Conservation (phyloP, 169 alveolate species). For the Condylostoma magnum region DNA sequence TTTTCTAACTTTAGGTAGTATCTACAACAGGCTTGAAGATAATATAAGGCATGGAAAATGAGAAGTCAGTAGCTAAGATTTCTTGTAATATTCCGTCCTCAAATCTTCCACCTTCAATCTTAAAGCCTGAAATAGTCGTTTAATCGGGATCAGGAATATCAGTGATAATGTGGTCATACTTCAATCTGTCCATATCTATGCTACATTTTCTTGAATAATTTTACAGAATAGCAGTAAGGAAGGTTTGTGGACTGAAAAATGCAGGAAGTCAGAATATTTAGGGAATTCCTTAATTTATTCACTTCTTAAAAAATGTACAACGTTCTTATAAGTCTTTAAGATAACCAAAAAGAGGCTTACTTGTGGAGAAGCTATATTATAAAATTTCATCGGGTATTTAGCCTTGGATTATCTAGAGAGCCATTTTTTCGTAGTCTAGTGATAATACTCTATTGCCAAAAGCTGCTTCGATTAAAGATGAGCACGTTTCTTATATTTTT, state of each 20-base stretch:
- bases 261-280: constrained; percentile 88
- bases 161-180: constrained; percentile 28
- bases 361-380: constrained; percentile 84
- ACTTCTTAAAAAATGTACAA: constrained; percentile 76
- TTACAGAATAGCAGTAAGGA: constrained; percentile 89
- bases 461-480: constrained; percentile 76
- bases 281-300: constrained; percentile 90
- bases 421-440: constrained; percentile 81
- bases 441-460: constrained; percentile 85
- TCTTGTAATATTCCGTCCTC: not conserved
- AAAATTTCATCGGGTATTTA: constrained; percentile 82
- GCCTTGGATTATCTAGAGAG: constrained; percentile 69
- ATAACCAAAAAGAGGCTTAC: constrained; percentile 84
- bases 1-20: too few relatives aligned
- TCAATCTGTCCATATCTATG: not conserved
- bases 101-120: constrained; percentile 8
- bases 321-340: constrained; percentile 80
- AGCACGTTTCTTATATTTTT: constrained; percentile 54
- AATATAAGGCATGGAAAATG: not conserved
- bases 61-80: not conserved
- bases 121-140: not conserved
- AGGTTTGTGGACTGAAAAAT: constrained; percentile 87
- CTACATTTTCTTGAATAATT: constrained; percentile 83
- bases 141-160: too few relatives aligned
- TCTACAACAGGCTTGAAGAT: not conserved